Conservation (phyloP, 2,329 filamentous ascomycete species). For the Annulohypoxylon truncatum region DNA sequence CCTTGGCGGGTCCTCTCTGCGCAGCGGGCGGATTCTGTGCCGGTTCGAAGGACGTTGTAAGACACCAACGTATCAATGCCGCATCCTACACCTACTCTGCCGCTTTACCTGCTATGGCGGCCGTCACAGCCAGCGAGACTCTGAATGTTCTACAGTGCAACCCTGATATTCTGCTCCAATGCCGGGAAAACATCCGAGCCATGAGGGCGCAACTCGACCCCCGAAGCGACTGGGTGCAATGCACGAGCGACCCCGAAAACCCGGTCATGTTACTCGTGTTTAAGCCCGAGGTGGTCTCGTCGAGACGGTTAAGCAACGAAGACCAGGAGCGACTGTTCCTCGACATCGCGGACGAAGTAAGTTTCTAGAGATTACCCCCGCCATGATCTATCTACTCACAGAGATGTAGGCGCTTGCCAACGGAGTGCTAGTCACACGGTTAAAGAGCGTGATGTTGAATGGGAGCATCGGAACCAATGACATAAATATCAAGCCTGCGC, state of each 20-base stretch:
- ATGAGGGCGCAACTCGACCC: conserved; percentile 92
- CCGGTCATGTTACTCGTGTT: conserved; percentile 86
- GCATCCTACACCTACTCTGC: conserved; percentile 96
- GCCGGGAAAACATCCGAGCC: conserved; percentile 86
- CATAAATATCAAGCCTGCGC: conserved; percentile 77
- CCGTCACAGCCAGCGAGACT: conserved; percentile 95
- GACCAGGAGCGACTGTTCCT: conserved; percentile 89
- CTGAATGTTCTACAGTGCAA: conserved; percentile 86
- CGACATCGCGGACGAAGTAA: conserved; percentile 96
- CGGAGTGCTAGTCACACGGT: conserved; percentile 86
- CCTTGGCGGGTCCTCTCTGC: conserved; percentile 87
- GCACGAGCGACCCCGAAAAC: conserved; percentile 84
- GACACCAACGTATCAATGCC: conserved; percentile 94
- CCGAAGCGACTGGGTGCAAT: conserved; percentile 90
- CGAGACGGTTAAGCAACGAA: conserved; percentile 72
- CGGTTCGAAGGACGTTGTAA: conserved; percentile 88
- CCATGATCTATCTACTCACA: conserved; percentile 15
- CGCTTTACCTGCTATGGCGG: conserved; percentile 90
- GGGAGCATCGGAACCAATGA: conserved; percentile 73
- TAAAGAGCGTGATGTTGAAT: conserved; percentile 81
- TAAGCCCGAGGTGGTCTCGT: conserved; percentile 83
- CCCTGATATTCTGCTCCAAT: conserved; percentile 80
- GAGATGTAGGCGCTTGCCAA: conserved; percentile 78
- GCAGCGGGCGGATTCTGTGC: conserved; percentile 97
- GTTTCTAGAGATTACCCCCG: conserved; percentile 44